Evolutionary conservation across 2,329 filamentous ascomycete species (phyloP), one percentile per base, ranked within the genome.

Genomic region (Ophiostoma tasmaniense): DNA sequence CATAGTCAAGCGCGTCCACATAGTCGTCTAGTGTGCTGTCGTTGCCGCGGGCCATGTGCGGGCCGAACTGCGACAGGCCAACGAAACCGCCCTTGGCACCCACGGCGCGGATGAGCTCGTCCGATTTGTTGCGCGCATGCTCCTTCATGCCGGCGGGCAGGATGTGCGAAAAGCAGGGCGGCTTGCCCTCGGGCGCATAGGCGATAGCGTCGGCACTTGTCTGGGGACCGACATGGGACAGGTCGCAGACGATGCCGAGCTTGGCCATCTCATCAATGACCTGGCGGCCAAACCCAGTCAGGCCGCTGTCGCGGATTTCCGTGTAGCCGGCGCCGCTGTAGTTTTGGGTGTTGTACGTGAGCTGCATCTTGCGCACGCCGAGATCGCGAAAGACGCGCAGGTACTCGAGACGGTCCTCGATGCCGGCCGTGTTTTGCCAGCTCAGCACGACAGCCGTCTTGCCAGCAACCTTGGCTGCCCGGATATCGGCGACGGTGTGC

Each of bases 281-380:
- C 66, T 78, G 72, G 22, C 73, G 72, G 8, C 77, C 76, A 61
- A 79, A 78, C 0, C 77, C 78, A 0, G 78, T 79, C 25, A 80
- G 72, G 0, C 77, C 78, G 11, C 74, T 75, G 72, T 79, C 78
- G 22, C 75, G 74, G 2, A 76, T 68, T 71, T 80, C 78, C 0
- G 78, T 79, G 71, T 80, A 80, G 0, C 79, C 78, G 1, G 77
- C 76, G 8, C 78, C 78, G 8, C 76, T 77, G 74, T 80, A 80
- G 71, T 80, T 80, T 64, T 80, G 78, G 6, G 78, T 79, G 68
- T 80, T 80, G 74, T 79, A 80, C 1, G 78, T 80, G 64, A 80
- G 74, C 71, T 80, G 78, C 79, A 80, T 80, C 71, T 80, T 79
- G 20, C 76, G 75, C 10, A 80, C 78, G 37, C 78, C 79, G 20